A percentile compares a stretch with the other conserved stretches of the same genome.
These are phyloP conservation scores for Chlorella sp. DNA, from an alignment of 139 green algal genomes.

Conservation along the genomic window DNA sequence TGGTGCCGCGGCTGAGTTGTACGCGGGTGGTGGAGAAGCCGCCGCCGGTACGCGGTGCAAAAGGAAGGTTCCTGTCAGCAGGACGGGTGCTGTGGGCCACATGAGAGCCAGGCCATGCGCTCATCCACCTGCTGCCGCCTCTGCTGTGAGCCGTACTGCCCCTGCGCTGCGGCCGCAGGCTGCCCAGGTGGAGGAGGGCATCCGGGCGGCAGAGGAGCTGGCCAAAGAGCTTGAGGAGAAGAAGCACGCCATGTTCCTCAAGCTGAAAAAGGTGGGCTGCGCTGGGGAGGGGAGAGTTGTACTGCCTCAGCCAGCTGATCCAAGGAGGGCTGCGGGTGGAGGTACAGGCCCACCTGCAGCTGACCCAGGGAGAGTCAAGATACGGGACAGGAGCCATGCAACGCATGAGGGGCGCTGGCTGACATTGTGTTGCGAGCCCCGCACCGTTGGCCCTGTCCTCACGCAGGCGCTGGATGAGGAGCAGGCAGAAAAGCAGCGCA, in stretches of 20 bases:
- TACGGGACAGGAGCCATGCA: too few species aligned
- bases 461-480: slow-evolving; percentile 20
- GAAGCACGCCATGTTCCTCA: slow-evolving; percentile 20
- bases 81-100: too few species aligned
- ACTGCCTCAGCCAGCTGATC: too few species aligned
- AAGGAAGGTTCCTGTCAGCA: neutral
- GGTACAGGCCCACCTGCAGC: too few species aligned
- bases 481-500: slow-evolving; percentile 21
- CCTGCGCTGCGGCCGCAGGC: neutral
- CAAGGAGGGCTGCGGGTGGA: too few species aligned
- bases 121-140: neutral
- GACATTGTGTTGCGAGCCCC: too few species aligned
- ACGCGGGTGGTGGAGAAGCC: too few species aligned
- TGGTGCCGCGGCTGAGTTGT: too few species aligned
- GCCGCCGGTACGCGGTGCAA: neutral
- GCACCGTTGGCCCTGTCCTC: too few species aligned
- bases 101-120: too few species aligned
- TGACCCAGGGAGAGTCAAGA: too few species aligned
- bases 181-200: neutral
- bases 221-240: slow-evolving; percentile 1
- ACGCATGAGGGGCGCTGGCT: too few species aligned
- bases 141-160: neutral
- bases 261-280: slow-evolving; percentile 4
- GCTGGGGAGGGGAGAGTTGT: neutral
- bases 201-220: neutral